A percentile compares a stretch with the other conserved stretches of the same genome.
These are phyloP conservation scores for Ogataea minuta DNA, from an alignment of 805 yeast genomes.

Conservation along the genomic window DNA sequence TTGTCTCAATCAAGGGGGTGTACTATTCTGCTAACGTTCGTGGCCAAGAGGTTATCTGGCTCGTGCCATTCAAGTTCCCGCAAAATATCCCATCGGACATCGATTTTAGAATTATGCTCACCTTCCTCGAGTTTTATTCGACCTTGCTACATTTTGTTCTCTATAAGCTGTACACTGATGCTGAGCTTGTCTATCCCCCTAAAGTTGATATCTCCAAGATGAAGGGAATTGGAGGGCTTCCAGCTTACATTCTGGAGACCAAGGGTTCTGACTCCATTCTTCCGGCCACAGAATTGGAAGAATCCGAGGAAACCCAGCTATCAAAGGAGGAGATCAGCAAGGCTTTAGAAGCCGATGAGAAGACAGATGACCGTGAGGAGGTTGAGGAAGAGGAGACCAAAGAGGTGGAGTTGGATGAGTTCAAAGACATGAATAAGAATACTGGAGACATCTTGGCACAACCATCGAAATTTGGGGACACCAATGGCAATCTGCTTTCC, in stretches of 20 bases:
- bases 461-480: slow-evolving; percentile 59
- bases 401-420: slow-evolving; percentile 62
- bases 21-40: slow-evolving; percentile 86
- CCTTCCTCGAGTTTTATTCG: slow-evolving; percentile 93
- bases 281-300: slow-evolving; percentile 32
- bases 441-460: slow-evolving; percentile 71
- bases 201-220: slow-evolving; percentile 66
- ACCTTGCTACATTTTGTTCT: slow-evolving; percentile 86
- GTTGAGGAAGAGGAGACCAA: slow-evolving; percentile 43
- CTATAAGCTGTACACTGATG: slow-evolving; percentile 80
- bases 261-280: slow-evolving; percentile 37
- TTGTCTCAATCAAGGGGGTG: slow-evolving; percentile 95
- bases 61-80: slow-evolving; percentile 95
- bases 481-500: slow-evolving; percentile 64
- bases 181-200: slow-evolving; percentile 89
- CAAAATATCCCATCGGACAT: slow-evolving; percentile 91
- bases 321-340: slow-evolving; percentile 42
- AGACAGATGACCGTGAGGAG: slow-evolving; percentile 37
- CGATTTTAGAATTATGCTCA: slow-evolving; percentile 95
- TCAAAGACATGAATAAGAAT: slow-evolving; percentile 60
- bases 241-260: slow-evolving; percentile 74
- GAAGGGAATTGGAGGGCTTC: slow-evolving; percentile 87
- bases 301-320: slow-evolving; percentile 37
- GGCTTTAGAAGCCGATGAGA: slow-evolving; percentile 55
- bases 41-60: slow-evolving; percentile 95